Percentiles rank a stretch among this genome's conserved stretches.
These are phyloP conservation scores for Trichophaea hybrida DNA, from an alignment of 2,329 filamentous ascomycete genomes.

Conservation along the genomic window DNA sequence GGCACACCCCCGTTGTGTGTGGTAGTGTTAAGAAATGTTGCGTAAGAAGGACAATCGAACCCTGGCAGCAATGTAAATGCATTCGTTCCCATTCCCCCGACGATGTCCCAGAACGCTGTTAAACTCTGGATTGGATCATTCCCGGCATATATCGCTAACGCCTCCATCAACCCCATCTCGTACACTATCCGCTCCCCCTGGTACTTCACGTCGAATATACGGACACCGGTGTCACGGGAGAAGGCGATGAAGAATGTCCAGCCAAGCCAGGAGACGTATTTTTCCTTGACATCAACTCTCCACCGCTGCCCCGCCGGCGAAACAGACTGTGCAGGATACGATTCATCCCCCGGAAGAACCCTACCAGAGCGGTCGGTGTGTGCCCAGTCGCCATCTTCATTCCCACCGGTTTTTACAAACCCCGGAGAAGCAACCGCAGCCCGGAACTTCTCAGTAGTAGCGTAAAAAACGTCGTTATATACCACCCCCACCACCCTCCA, in stretches of 20 bases:
- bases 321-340: constrained; percentile 40
- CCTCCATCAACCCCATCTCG: constrained; percentile 43
- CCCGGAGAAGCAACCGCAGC: constrained; percentile 33
- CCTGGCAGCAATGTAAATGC: constrained; percentile 36
- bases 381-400: constrained; percentile 38
- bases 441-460: constrained; percentile 35
- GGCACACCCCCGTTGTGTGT: constrained; percentile 23
- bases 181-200: constrained; percentile 43
- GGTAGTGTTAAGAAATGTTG: constrained; percentile 34
- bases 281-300: constrained; percentile 33
- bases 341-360: constrained; percentile 37
- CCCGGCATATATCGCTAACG: constrained; percentile 38
- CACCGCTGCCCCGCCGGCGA: constrained; percentile 33
- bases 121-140: constrained; percentile 37
- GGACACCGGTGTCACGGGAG: constrained; percentile 37
- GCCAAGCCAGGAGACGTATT: constrained; percentile 41
- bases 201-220: constrained; percentile 40
- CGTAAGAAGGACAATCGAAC: constrained; percentile 40
- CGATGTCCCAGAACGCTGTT: constrained; percentile 37
- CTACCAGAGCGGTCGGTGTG: constrained; percentile 34
- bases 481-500: constrained; percentile 42
- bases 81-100: constrained; percentile 38
- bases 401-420: constrained; percentile 35
- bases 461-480: constrained; percentile 42
- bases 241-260: constrained; percentile 41